phyloP scores from a whole-genome alignment of 2,329 filamentous ascomycete species.

The Nothophaeocryptopus gaeumannii region DNA sequence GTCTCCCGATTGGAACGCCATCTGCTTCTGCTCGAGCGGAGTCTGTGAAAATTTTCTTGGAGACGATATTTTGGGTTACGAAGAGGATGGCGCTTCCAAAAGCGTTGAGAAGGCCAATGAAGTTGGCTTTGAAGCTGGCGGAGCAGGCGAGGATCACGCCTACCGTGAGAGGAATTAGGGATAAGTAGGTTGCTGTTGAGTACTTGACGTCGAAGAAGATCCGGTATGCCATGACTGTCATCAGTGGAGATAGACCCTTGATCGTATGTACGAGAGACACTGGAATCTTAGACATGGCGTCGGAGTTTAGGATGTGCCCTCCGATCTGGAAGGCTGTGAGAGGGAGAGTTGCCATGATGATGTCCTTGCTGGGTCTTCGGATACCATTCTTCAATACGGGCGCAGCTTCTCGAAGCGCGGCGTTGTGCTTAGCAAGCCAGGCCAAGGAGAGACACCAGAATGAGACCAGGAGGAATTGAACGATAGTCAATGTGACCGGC shows the following conservation, averaged over 20 bases:
- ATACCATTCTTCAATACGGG: slow-evolving; percentile 83
- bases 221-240: slow-evolving; percentile 91
- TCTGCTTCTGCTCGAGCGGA: slow-evolving; percentile 81
- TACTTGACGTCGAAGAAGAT: slow-evolving; percentile 86
- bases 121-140: slow-evolving; percentile 82
- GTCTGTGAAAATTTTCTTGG: slow-evolving; percentile 96
- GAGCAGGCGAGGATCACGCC: slow-evolving; percentile 98
- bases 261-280: slow-evolving; percentile 98
- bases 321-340: slow-evolving; percentile 89
- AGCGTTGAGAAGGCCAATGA: slow-evolving; percentile 85
- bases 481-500: slow-evolving; percentile 83
- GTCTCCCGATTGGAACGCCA: slow-evolving; percentile 57
- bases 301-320: slow-evolving; percentile 89
- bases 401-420: slow-evolving; percentile 65
- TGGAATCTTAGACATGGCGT: slow-evolving; percentile 89
- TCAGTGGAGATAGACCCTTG: slow-evolving; percentile 91
- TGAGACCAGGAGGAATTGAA: slow-evolving; percentile 92
- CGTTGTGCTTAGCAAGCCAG: slow-evolving; percentile 70
- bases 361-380: slow-evolving; percentile 72
- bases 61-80: slow-evolving; percentile 97
- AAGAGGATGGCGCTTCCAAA: slow-evolving; percentile 90
- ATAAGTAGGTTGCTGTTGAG: slow-evolving; percentile 80
- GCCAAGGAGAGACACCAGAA: slow-evolving; percentile 80
- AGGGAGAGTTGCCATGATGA: slow-evolving; percentile 84
- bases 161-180: slow-evolving; percentile 70